Base-by-base conservation (phyloP, 192 early-diverging fungal genomes). In the Gigaspora rosea region DNA sequence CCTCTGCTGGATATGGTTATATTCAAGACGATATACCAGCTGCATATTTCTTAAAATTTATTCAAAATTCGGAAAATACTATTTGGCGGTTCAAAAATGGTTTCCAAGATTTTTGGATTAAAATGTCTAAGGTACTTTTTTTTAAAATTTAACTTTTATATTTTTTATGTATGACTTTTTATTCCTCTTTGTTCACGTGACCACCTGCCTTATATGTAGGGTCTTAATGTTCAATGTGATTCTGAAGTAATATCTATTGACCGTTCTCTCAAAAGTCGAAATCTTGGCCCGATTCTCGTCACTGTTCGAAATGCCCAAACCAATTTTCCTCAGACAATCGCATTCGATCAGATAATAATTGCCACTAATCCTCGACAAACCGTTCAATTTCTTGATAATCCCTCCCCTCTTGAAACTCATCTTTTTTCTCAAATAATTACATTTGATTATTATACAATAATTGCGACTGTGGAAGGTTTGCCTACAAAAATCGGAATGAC, bases 311-410 rank as follows among this genome's bases (percentile, higher is more conserved):
- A 73, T 8, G 0, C 54, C 6, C 16, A 7, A 1, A 47, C 33
- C 3, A 59, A 61, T 18, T 71, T 71, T 12, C 1, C 1, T 6
- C 72, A 73, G 22, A 73, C 72, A 0, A 7, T 73, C 2, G 72
- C 72, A 1, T 73, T 73, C 11, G 72, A 74, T 18, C 11, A 74
- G 6, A 46, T 74, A 13, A 58, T 74, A 9, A 58, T 74, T 20
- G 72, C 72, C 4, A 74, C 72, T 11, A 74, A 61, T 13, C 72
- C 72, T 16, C 72, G 72, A 1, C 72, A 74, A 47, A 58, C 72
- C 9, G 72, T 35, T 61, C 54, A 57, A 48, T 74, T 62, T 20
- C 58, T 74, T 18, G 36, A n/a, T 15, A 3, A 2, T 5, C 61
- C 61, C 3, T 32, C 72, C 3, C 54, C 72, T 3, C 0, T 49